phyloP scores from a whole-genome alignment of 805 yeast species.

The Kluyveromyces dobzhanskii region DNA sequence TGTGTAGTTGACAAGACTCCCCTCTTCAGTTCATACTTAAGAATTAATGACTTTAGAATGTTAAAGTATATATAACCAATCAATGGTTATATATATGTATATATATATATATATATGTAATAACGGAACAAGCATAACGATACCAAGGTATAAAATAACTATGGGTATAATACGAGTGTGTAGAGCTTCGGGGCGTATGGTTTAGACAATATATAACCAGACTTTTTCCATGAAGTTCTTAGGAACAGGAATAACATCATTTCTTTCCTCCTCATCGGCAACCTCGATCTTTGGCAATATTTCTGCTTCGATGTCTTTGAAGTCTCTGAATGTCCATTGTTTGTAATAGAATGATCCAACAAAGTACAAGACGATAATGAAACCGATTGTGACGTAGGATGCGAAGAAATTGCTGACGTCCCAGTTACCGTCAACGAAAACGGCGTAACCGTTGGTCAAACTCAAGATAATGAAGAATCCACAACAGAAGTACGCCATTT shows the following conservation, averaged over 20 bases:
- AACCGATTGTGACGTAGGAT: slow-evolving; percentile 43
- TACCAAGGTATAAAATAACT: too few relatives aligned
- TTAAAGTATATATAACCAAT: too few relatives aligned
- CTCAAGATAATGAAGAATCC: slow-evolving; percentile 39
- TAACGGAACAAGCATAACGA: too few relatives aligned
- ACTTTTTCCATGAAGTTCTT: slow-evolving; percentile 11
- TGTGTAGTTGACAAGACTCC: too few relatives aligned
- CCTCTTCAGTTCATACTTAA: too few relatives aligned
- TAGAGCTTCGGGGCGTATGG: neutral
- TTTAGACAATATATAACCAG: slow-evolving; percentile 5
- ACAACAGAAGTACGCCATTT: slow-evolving; percentile 44
- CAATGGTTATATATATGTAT: too few relatives aligned
- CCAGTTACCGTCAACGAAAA: slow-evolving; percentile 41
- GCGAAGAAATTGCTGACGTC: slow-evolving; percentile 51
- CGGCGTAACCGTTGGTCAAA: slow-evolving; percentile 59
- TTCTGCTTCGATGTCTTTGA: slow-evolving; percentile 8
- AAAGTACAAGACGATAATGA: slow-evolving; percentile 39
- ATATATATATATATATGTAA: too few relatives aligned
- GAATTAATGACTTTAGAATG: too few relatives aligned
- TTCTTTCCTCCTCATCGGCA: slow-evolving; percentile 13
- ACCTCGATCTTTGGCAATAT: slow-evolving; percentile 11
- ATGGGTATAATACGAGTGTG: too few relatives aligned
- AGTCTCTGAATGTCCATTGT: slow-evolving; percentile 8
- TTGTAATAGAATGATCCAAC: slow-evolving; percentile 8
- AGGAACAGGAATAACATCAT: slow-evolving; percentile 8